Evolutionary conservation across 352 stramenopile genomes (phyloP).

Genomic region (Pythium dissotocum): DNA sequence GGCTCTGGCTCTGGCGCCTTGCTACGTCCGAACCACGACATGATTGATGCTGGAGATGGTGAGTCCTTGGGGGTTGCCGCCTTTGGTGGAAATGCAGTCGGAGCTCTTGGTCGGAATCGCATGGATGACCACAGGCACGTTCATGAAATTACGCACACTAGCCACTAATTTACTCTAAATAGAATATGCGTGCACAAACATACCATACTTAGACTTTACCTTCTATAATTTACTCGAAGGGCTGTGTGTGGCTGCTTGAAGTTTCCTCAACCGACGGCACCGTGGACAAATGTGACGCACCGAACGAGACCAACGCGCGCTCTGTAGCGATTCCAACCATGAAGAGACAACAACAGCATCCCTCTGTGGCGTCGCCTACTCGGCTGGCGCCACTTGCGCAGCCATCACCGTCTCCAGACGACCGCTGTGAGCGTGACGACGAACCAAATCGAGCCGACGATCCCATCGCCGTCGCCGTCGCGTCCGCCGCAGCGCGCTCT

Average conservation of each 20-base stretch:
- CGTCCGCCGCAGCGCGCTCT: conserved; percentile 1
- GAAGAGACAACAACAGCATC: not conserved
- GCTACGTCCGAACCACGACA: conserved; percentile 85
- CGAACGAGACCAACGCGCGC: not conserved
- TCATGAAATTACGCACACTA: not conserved
- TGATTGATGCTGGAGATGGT: conserved; percentile 17
- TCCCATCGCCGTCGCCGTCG: not conserved
- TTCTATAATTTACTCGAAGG: not conserved
- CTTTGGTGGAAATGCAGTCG: conserved; percentile 4
- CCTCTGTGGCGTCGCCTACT: not conserved
- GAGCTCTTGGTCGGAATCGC: conserved; percentile 3
- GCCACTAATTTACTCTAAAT: not conserved
- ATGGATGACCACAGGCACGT: not conserved
- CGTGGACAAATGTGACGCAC: not conserved
- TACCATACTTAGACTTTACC: not conserved
- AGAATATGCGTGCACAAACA: not conserved
- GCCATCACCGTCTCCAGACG: not conserved
- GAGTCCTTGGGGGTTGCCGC: not conserved
- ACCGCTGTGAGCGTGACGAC: conserved; percentile 13
- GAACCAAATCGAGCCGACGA: not conserved
- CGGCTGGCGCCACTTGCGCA: conserved; percentile 11
- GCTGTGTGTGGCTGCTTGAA: not conserved
- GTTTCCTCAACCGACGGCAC: conserved; percentile 1
- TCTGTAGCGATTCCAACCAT: not conserved
- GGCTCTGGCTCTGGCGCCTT: conserved; percentile 57